Conservation (phyloP, 1,139 yeast species). For the Suhomyces choctaworum region DNA sequence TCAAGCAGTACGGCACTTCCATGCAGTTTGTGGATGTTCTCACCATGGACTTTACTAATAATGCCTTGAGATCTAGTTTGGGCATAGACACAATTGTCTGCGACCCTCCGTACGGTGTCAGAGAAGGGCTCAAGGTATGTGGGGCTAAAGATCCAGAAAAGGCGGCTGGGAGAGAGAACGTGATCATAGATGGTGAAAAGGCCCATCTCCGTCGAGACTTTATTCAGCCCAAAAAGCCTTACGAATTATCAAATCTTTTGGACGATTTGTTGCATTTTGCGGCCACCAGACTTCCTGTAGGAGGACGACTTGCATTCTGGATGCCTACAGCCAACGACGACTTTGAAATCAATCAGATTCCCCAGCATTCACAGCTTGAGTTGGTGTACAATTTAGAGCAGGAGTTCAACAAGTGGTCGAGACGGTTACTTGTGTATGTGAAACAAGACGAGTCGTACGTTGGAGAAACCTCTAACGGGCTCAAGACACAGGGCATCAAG, state of each 20-base stretch:
- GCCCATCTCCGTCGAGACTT: constrained; percentile 81
- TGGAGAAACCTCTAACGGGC: constrained; percentile 58
- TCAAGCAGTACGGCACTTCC: constrained; percentile 68
- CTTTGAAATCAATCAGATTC: constrained; percentile 68
- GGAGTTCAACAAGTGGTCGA: constrained; percentile 88
- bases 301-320: constrained; percentile 91
- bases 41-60: constrained; percentile 94
- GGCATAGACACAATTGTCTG: constrained; percentile 80
- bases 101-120: constrained; percentile 97
- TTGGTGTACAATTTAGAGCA: constrained; percentile 78
- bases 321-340: constrained; percentile 97
- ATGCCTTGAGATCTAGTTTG: constrained; percentile 66
- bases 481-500: constrained; percentile 41
- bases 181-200: constrained; percentile 71
- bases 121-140: constrained; percentile 92
- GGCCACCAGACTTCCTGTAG: constrained; percentile 64
- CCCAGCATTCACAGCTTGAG: constrained; percentile 74
- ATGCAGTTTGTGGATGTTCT: constrained; percentile 67
- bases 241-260: constrained; percentile 71
- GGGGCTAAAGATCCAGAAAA: constrained; percentile 71
- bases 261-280: constrained; percentile 78
- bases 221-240: constrained; percentile 91
- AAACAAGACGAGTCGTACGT: constrained; percentile 58
- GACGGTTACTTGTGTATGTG: constrained; percentile 78
- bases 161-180: constrained; percentile 64